Percentiles rank a stretch among this genome's conserved stretches.
These are phyloP conservation scores for Lasiosphaeria hispida DNA, from an alignment of 495 filamentous ascomycete genomes.

Conservation along the genomic window DNA sequence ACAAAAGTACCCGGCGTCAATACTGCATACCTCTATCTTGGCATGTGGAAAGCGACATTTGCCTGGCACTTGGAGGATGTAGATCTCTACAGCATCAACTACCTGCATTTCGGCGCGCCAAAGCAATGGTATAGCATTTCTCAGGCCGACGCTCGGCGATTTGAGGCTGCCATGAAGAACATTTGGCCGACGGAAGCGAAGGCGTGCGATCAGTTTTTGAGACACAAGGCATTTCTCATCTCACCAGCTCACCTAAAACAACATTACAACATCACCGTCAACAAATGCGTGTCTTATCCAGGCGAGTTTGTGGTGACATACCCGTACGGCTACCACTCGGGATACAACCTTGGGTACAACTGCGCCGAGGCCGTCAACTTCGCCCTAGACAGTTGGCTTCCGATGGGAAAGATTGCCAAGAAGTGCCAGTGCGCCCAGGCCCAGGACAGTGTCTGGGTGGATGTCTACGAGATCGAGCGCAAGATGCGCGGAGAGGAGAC, in stretches of 20 bases:
- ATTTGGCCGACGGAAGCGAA: conserved; percentile 97
- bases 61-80: conserved; percentile 99
- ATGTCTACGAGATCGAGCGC: conserved; percentile 90
- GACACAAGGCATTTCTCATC: conserved; percentile 98
- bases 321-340: conserved; percentile 97
- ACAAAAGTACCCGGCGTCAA: conserved; percentile 97
- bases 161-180: conserved; percentile 92
- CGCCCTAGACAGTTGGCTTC: conserved; percentile 87
- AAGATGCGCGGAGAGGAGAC: conserved; percentile 90
- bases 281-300: conserved; percentile 91
- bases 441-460: conserved; percentile 96
- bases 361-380: conserved; percentile 99
- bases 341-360: conserved; percentile 97
- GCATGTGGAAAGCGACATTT: conserved; percentile 99
- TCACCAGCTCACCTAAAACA: conserved; percentile 83
- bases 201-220: conserved; percentile 91
- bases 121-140: conserved; percentile 99
- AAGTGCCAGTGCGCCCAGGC: conserved; percentile 86
- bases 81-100: conserved; percentile 99
- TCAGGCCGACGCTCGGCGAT: conserved; percentile 88
- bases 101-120: conserved; percentile 96
- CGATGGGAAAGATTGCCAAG: conserved; percentile 94
- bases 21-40: conserved; percentile 96
- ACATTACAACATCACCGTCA: conserved; percentile 90
- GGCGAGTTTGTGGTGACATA: conserved; percentile 99